Conservation (phyloP, 1,139 yeast species). For the Pichia sp. region DNA sequence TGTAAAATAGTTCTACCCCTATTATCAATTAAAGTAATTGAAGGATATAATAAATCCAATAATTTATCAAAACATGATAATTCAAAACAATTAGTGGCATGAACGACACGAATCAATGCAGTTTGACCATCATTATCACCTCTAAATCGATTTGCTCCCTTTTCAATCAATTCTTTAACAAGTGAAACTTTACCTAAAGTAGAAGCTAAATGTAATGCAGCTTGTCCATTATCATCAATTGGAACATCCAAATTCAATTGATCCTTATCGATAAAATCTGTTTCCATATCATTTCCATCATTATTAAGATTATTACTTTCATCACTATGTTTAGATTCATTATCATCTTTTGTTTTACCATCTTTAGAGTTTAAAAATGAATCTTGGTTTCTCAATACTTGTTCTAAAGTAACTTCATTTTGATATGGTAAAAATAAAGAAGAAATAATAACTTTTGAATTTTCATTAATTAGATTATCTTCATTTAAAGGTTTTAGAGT, state of each 20-base stretch:
- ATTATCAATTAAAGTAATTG: constrained; percentile 66
- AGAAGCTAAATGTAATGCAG: constrained; percentile 95
- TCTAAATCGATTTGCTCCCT: constrained; percentile 61
- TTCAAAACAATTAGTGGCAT: constrained; percentile 83
- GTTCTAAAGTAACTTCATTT: constrained; percentile 23
- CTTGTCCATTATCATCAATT: constrained; percentile 88
- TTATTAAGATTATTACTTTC: background rate
- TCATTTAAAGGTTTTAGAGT: constrained; percentile 46
- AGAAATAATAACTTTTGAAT: constrained; percentile 51
- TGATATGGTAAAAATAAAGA: constrained; percentile 46
- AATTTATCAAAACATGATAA: constrained; percentile 66
- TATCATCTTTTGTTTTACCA: background rate
- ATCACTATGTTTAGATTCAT: background rate
- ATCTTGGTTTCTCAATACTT: constrained; percentile 7
- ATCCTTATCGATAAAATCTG: background rate
- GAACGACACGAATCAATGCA: constrained; percentile 79
- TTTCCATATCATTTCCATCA: background rate
- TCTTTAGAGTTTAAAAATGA: constrained; percentile 1
- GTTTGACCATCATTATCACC: constrained; percentile 88
- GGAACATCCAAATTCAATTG: constrained; percentile 68
- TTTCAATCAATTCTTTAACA: constrained; percentile 64
- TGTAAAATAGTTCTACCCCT: constrained; percentile 84
- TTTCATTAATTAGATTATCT: constrained; percentile 32
- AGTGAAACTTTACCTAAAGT: constrained; percentile 75
- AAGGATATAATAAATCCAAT: constrained; percentile 69